phyloP scores from a whole-genome alignment of 2,329 filamentous ascomycete species.

The Bipolaris gigantea region DNA sequence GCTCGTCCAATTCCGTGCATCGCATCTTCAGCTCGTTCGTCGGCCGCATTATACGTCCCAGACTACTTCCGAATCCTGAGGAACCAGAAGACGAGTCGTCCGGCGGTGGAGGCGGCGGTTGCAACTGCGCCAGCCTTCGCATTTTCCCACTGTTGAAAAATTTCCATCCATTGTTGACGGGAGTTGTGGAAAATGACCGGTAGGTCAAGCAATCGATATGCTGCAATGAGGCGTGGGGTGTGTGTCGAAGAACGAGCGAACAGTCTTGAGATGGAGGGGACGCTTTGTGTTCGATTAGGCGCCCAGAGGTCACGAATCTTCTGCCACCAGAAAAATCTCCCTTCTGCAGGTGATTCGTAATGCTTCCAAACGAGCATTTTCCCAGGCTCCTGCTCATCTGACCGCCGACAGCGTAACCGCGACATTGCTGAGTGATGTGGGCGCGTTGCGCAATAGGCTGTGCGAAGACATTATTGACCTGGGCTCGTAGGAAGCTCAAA shows the following conservation, averaged over 20 bases:
- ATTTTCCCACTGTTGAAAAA: slow-evolving; percentile 35
- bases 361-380: slow-evolving; percentile 2
- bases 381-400: background rate
- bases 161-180: slow-evolving; percentile 24
- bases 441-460: slow-evolving; percentile 29
- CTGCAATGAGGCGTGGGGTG: background rate
- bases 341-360: background rate
- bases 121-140: slow-evolving; percentile 52
- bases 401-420: slow-evolving; percentile 16
- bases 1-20: slow-evolving; percentile 93
- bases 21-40: slow-evolving; percentile 82
- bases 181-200: slow-evolving; percentile 16
- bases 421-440: slow-evolving; percentile 21
- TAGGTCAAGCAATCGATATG: background rate
- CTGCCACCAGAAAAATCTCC: slow-evolving; percentile 1
- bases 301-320: slow-evolving; percentile 10
- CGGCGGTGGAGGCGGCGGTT: slow-evolving; percentile 61
- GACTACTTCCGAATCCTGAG: slow-evolving; percentile 45
- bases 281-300: slow-evolving; percentile 1
- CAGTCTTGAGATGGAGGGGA: slow-evolving; percentile 3
- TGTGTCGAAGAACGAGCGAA: background rate
- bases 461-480: slow-evolving; percentile 37
- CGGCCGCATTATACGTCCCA: slow-evolving; percentile 74
- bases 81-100: slow-evolving; percentile 58
- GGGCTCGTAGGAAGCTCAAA: slow-evolving; percentile 43